phyloP scores from a whole-genome alignment of 805 yeast species.

The Candida maris region DNA sequence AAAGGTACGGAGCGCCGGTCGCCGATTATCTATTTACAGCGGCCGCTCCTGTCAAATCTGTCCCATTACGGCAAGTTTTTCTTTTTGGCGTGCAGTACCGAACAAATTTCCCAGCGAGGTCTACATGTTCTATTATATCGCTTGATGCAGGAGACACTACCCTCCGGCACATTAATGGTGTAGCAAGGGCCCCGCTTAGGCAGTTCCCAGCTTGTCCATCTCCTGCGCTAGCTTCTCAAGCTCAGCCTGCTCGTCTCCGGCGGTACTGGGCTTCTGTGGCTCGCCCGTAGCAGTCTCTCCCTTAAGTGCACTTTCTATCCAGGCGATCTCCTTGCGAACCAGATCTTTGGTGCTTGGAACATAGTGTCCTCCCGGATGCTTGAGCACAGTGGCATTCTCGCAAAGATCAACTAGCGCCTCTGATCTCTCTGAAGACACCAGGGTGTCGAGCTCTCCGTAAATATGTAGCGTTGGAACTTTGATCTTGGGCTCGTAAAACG shows the following conservation, averaged over 20 bases:
- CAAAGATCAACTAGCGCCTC: conserved; percentile 56
- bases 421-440: conserved; percentile 73
- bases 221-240: conserved; percentile 22
- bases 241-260: conserved; percentile 22
- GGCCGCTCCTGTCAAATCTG: no score
- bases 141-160: no score
- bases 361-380: conserved; percentile 96
- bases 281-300: conserved; percentile 6
- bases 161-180: no score
- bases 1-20: no score
- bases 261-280: conserved; percentile 1
- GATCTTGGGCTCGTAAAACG: conserved; percentile 28
- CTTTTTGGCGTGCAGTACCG: no score
- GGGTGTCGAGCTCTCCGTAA: conserved; percentile 81
- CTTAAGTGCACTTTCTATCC: conserved; percentile 28
- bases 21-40: no score
- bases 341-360: conserved; percentile 78
- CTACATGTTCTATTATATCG: no score
- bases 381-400: conserved; percentile 44
- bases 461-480: conserved; percentile 59
- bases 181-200: no score
- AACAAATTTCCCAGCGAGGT: no score
- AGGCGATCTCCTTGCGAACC: conserved; percentile 31
- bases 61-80: no score
- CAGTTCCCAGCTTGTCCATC: conserved; percentile 30